These are phyloP conservation scores for Helotiales sp. DNA, from an alignment of 2,329 filamentous ascomycete genomes.

Conservation along the genomic window DNA sequence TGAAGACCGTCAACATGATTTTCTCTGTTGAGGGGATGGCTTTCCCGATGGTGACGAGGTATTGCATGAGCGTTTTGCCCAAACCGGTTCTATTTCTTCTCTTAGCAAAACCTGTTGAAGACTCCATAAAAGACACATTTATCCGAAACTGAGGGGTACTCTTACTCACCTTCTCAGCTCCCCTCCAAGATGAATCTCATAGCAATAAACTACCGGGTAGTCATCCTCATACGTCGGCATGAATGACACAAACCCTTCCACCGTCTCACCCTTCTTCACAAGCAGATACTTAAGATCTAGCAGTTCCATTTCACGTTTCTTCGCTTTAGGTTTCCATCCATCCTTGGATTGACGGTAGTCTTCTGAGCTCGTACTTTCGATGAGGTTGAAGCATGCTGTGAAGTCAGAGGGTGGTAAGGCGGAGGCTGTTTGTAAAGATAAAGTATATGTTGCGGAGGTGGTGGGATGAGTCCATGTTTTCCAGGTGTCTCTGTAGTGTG, in stretches of 20 bases:
- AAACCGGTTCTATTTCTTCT: conserved; percentile 62
- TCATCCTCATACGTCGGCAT: conserved; percentile 74
- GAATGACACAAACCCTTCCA: conserved; percentile 67
- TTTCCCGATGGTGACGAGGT: conserved; percentile 58
- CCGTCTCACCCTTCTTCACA: conserved; percentile 49
- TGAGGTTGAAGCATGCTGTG: conserved; percentile 57
- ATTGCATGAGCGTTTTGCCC: conserved; percentile 62
- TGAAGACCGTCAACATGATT: conserved; percentile 77
- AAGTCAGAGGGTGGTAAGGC: conserved; percentile 53
- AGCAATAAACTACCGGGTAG: conserved; percentile 73
- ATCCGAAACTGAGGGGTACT: no score
- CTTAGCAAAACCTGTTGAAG: neutral
- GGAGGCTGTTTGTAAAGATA: conserved; percentile 51
- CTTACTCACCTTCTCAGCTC: conserved; percentile 59
- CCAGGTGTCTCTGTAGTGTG: conserved; percentile 23
- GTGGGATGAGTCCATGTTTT: conserved; percentile 57
- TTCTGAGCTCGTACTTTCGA: conserved; percentile 65
- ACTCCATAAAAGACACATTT: no score
- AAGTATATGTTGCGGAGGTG: conserved; percentile 48
- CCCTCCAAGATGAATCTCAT: conserved; percentile 73
- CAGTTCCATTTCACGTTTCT: conserved; percentile 71
- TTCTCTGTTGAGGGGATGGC: conserved; percentile 63
- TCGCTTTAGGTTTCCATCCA: conserved; percentile 67
- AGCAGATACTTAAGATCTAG: conserved; percentile 71
- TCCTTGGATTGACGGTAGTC: conserved; percentile 67